These are phyloP conservation scores for Candida krabiensis DNA, from an alignment of 805 yeast genomes.

Conservation along the genomic window DNA sequence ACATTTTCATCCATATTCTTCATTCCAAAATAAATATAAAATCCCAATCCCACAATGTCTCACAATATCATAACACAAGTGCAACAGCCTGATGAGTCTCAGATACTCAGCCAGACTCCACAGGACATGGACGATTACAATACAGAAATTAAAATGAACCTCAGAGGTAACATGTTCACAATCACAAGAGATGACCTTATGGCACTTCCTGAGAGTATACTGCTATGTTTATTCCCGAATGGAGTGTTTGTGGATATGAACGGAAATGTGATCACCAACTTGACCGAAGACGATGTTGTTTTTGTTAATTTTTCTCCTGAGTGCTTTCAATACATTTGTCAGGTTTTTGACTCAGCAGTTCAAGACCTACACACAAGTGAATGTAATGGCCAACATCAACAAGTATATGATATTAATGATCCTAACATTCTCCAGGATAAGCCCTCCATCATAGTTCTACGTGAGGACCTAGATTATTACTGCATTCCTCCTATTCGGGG, in stretches of 20 bases:
- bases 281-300: slow-evolving; percentile 78
- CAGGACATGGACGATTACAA: slow-evolving; percentile 47
- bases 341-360: slow-evolving; percentile 68
- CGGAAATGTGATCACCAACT: slow-evolving; percentile 75
- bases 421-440: slow-evolving; percentile 70
- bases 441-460: slow-evolving; percentile 86
- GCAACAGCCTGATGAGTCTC: slow-evolving; percentile 31
- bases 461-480: slow-evolving; percentile 94
- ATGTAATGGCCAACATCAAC: slow-evolving; percentile 26
- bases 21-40: too few species aligned
- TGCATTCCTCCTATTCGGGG: slow-evolving; percentile 76
- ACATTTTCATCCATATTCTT: neutral
- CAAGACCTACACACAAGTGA: slow-evolving; percentile 51
- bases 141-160: slow-evolving; percentile 71
- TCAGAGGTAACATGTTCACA: slow-evolving; percentile 71
- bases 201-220: slow-evolving; percentile 87
- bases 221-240: slow-evolving; percentile 84
- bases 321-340: slow-evolving; percentile 82
- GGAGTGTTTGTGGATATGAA: slow-evolving; percentile 80
- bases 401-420: slow-evolving; percentile 37
- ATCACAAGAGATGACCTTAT: slow-evolving; percentile 86
- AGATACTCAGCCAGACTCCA: slow-evolving; percentile 15
- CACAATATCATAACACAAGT: slow-evolving; percentile 72
- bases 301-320: slow-evolving; percentile 83
- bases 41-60: slow-evolving; percentile 30